Evolutionary conservation across 2,329 filamentous ascomycete genomes (phyloP).

Genomic region (Alternaria novae-zelandiae): DNA sequence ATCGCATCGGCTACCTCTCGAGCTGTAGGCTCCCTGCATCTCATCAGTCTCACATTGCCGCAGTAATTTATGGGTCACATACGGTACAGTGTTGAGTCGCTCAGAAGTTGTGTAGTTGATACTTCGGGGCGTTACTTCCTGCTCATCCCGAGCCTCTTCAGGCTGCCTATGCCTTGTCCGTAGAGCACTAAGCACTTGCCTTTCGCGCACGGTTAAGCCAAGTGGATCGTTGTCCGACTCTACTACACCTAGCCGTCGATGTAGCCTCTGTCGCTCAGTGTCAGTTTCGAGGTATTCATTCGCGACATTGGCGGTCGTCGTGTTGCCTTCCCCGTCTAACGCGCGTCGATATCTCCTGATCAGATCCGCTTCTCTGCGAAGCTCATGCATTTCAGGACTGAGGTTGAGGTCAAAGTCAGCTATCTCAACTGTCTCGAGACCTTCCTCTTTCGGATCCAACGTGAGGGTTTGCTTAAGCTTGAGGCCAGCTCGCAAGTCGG

Average conservation of each 20-base stretch:
- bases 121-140: conserved; percentile 45
- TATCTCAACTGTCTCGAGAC: conserved; percentile 63
- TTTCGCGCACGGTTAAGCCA: conserved; percentile 54
- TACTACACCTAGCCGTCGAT: conserved; percentile 46
- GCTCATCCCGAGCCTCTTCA: conserved; percentile 48
- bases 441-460: conserved; percentile 64
- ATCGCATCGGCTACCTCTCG: conserved; percentile 30
- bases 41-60: conserved; percentile 10
- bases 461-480: conserved; percentile 71
- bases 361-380: conserved; percentile 54
- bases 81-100: conserved; percentile 32
- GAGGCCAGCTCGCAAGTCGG: conserved; percentile 73
- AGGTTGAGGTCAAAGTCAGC: conserved; percentile 56
- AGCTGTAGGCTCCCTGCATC: conserved; percentile 21
- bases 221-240: conserved; percentile 54
- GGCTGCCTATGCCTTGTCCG: conserved; percentile 50
- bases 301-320: conserved; percentile 49
- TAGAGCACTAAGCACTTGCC: conserved; percentile 55
- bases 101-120: conserved; percentile 52
- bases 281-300: conserved; percentile 54
- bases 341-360: conserved; percentile 52
- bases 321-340: conserved; percentile 46
- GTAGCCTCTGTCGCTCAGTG: conserved; percentile 37
- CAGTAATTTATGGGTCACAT: conserved; percentile 15
- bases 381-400: conserved; percentile 53